These are phyloP conservation scores for Harringtonia aguacate DNA, from an alignment of 2,329 filamentous ascomycete genomes.

Conservation along the genomic window DNA sequence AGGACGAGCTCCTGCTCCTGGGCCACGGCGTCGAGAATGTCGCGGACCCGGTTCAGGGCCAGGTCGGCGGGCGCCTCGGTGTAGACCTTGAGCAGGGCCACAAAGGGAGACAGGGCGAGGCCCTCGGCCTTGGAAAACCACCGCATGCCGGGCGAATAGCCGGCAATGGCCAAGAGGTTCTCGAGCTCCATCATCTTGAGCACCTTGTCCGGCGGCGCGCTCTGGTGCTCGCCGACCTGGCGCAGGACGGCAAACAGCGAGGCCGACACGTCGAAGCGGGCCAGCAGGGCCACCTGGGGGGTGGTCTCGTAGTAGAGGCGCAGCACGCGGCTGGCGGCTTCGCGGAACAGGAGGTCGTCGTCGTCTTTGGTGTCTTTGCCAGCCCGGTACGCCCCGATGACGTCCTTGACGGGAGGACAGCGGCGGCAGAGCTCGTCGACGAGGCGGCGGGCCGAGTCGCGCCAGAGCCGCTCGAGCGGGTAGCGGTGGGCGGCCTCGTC, in stretches of 20 bases:
- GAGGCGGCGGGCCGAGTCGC: conserved; percentile 55
- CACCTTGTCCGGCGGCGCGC: conserved; percentile 33
- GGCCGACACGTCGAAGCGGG: conserved; percentile 80
- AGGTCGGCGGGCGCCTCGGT: conserved; percentile 35
- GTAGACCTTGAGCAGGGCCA: conserved; percentile 54
- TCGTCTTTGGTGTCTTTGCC: conserved; percentile 38
- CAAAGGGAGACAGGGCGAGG: conserved; percentile 57
- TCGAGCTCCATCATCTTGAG: conserved; percentile 65
- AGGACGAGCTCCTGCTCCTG: conserved; percentile 50
- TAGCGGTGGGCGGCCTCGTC: conserved; percentile 23
- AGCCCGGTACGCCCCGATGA: conserved; percentile 65
- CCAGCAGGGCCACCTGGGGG: conserved; percentile 67
- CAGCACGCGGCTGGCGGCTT: conserved; percentile 68
- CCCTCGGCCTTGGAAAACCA: conserved; percentile 74
- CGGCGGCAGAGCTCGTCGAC: conserved; percentile 65
- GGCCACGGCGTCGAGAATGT: conserved; percentile 49
- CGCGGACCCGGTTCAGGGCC: conserved; percentile 38
- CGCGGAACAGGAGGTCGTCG: conserved; percentile 63
- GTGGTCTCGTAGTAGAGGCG: conserved; percentile 76
- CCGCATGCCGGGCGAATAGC: conserved; percentile 71
- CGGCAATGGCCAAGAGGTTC: conserved; percentile 70
- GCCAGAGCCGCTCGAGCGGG: conserved; percentile 42
- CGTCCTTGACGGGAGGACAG: conserved; percentile 71
- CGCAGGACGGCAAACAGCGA: conserved; percentile 60
- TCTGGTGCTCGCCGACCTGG: conserved; percentile 43